These are phyloP conservation scores for Plasmopara muralis DNA, from an alignment of 352 stramenopile species.

Conservation along the genomic window DNA sequence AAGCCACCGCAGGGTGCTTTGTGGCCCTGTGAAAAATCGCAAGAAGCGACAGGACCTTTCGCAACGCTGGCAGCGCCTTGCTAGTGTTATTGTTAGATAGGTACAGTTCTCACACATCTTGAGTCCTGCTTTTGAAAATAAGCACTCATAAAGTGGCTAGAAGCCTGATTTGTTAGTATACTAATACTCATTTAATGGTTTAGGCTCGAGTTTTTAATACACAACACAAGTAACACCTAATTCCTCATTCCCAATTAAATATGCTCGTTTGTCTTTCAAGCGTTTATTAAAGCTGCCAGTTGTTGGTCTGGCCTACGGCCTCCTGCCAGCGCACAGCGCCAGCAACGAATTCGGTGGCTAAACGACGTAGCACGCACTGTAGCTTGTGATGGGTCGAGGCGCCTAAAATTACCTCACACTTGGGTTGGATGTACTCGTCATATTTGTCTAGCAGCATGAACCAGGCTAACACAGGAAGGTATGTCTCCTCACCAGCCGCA, in stretches of 20 bases:
- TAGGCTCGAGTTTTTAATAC: too few relatives aligned
- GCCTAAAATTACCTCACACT: conserved; percentile 34
- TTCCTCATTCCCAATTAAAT: conserved; percentile 18
- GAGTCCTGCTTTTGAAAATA: too few relatives aligned
- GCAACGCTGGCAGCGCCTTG: too few relatives aligned
- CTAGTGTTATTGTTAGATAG: too few relatives aligned
- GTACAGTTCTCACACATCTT: too few relatives aligned
- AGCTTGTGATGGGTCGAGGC: conserved; percentile 26
- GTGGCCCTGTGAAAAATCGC: too few relatives aligned
- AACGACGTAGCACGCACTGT: conserved; percentile 11
- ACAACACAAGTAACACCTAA: background rate
- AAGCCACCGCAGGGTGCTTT: too few relatives aligned
- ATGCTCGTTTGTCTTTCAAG: conserved; percentile 6
- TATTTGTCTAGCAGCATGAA: conserved; percentile 39
- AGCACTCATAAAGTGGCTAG: too few relatives aligned
- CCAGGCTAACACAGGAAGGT: conserved; percentile 29
- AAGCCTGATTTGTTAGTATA: too few relatives aligned
- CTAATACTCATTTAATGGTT: too few relatives aligned
- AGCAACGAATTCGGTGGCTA: conserved; percentile 20
- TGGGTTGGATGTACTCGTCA: conserved; percentile 22
- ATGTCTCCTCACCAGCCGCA: conserved; percentile 20
- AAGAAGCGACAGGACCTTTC: too few relatives aligned
- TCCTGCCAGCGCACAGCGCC: conserved; percentile 35
- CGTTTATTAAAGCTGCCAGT: conserved; percentile 17
- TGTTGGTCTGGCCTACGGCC: conserved; percentile 26